Conservation (phyloP, 2,329 filamentous ascomycete genomes). For the Calycina herbarum region DNA sequence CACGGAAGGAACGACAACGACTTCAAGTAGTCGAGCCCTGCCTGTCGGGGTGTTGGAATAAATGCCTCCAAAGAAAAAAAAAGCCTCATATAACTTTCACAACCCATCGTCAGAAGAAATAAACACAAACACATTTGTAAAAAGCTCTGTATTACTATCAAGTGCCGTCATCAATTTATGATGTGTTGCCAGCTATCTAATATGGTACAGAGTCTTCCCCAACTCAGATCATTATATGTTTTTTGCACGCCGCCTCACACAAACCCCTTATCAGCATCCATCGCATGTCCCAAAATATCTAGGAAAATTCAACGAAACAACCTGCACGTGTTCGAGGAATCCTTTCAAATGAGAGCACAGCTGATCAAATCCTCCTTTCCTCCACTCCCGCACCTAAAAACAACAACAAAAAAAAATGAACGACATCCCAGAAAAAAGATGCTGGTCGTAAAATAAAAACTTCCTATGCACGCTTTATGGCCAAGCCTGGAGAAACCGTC, state of each 20-base stretch:
- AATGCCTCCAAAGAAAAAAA: too few relatives aligned
- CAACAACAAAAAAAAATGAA: not conserved
- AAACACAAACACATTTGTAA: not conserved
- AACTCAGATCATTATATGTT: conserved; percentile 5
- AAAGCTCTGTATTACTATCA: conserved; percentile 18
- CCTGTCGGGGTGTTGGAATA: too few relatives aligned
- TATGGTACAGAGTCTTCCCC: conserved; percentile 20
- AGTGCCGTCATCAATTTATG: conserved; percentile 20
- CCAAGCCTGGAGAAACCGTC: conserved; percentile 14
- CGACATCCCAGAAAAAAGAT: conserved; percentile 3
- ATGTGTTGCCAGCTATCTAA: conserved; percentile 22
- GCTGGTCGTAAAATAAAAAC: not conserved
- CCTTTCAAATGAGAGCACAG: conserved; percentile 1
- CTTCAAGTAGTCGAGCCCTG: too few relatives aligned
- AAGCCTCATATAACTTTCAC: too few relatives aligned
- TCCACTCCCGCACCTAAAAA: not conserved
- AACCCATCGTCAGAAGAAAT: too few relatives aligned
- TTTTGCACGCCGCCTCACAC: not conserved
- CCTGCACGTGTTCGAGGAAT: conserved; percentile 40
- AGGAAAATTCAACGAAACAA: conserved; percentile 29
- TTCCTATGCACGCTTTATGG: conserved; percentile 20
- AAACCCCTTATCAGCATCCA: not conserved
- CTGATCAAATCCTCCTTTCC: not conserved
- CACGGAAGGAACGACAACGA: too few relatives aligned
- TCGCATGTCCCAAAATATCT: not conserved